Evolutionary conservation across 1,284 basidiomycete genomes (phyloP).

Genomic region (Tremellales sp.): DNA sequence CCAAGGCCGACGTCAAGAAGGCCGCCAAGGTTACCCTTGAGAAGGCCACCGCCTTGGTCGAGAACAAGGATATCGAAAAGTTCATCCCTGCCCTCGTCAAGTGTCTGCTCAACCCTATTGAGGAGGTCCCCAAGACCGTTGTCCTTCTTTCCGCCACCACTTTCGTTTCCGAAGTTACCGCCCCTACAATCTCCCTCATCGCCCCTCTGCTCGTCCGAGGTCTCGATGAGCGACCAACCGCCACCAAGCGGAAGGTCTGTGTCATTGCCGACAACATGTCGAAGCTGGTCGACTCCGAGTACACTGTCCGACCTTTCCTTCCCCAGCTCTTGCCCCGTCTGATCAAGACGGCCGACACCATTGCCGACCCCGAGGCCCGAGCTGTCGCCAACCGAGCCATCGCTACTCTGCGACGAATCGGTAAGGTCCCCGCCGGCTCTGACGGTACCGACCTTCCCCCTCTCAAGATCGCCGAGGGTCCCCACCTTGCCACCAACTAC

Average conservation of each 20-base stretch:
- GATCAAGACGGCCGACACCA: conserved; percentile 85
- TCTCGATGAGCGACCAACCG: conserved; percentile 88
- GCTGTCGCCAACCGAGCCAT: conserved; percentile 83
- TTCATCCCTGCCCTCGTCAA: conserved; percentile 98
- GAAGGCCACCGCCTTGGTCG: conserved; percentile 86
- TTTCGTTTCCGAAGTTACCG: conserved; percentile 99
- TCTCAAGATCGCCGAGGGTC: conserved; percentile 67
- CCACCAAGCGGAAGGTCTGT: conserved; percentile 94
- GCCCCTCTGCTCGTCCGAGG: conserved; percentile 95
- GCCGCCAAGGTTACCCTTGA: conserved; percentile 91
- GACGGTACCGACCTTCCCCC: conserved; percentile 88
- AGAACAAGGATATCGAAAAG: conserved; percentile 91
- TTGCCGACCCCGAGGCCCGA: conserved; percentile 94
- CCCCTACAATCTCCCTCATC: conserved; percentile 97
- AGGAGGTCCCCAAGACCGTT: conserved; percentile 97
- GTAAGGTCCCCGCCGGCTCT: conserved; percentile 70
- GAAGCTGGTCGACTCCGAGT: conserved; percentile 92
- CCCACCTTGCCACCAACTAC: conserved; percentile 63
- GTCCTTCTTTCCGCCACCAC: conserved; percentile 96
- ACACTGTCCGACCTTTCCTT: conserved; percentile 93
- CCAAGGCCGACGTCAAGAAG: conserved; percentile 99
- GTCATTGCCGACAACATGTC: conserved; percentile 98
- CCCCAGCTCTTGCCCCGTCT: conserved; percentile 91
- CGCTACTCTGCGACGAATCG: conserved; percentile 86
- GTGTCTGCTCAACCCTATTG: conserved; percentile 96